These are phyloP conservation scores for Colletotrichum gloeosporioides DNA, from an alignment of 2,329 filamentous ascomycete species.

Conservation along the genomic window DNA sequence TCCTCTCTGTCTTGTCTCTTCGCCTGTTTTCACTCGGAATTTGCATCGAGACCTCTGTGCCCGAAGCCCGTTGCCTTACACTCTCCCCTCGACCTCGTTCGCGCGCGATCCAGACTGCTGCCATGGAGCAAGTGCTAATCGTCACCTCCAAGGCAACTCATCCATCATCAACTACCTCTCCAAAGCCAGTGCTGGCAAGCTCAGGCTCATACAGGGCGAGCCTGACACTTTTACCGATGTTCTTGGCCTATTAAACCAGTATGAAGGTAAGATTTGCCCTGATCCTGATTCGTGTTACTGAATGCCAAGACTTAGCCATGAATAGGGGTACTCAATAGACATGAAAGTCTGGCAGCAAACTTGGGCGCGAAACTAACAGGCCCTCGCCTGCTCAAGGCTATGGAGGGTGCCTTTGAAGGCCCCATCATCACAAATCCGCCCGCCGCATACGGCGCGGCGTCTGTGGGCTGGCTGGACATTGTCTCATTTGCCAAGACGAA, in stretches of 20 bases:
- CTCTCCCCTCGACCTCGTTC: not conserved
- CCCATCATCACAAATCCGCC: constrained; percentile 63
- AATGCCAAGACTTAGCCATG: not conserved
- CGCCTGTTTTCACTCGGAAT: not conserved
- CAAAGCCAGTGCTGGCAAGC: constrained; percentile 45
- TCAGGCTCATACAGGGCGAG: constrained; percentile 59
- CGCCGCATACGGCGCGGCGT: constrained; percentile 58
- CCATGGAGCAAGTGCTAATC: constrained; percentile 24
- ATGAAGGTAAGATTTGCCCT: constrained; percentile 61
- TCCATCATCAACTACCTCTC: constrained; percentile 60
- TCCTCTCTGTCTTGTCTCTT: not conserved
- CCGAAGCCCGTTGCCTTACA: not conserved
- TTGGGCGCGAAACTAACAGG: constrained; percentile 83
- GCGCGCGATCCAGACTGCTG: not conserved
- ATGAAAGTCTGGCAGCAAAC: constrained; percentile 86
- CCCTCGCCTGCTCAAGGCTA: constrained; percentile 82
- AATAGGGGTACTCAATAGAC: constrained; percentile 76
- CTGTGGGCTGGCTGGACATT: constrained; percentile 82
- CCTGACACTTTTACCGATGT: constrained; percentile 76
- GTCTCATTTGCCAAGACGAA: constrained; percentile 84
- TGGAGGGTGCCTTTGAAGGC: constrained; percentile 85
- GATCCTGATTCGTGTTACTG: not conserved
- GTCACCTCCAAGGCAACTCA: constrained; percentile 15
- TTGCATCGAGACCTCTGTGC: not conserved
- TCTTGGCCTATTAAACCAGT: constrained; percentile 75